These are phyloP conservation scores for Geotrichum armillariae DNA, from an alignment of 1,139 yeast genomes.

Conservation along the genomic window DNA sequence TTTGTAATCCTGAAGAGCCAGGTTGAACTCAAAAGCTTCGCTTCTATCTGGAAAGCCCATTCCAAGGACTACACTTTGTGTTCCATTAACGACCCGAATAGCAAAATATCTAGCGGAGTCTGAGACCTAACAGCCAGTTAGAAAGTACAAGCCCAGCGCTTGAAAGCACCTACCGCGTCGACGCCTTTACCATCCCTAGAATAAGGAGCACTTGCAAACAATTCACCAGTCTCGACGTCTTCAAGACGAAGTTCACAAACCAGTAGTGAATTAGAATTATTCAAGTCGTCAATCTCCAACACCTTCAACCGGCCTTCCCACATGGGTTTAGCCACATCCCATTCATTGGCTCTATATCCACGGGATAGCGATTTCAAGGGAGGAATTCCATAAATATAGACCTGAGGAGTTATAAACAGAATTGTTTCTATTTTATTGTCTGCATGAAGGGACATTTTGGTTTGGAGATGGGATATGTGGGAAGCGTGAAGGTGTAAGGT, in stretches of 20 bases:
- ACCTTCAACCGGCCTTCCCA: slow-evolving; percentile 42
- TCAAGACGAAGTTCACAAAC: slow-evolving; percentile 37
- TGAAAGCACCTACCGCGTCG: slow-evolving; percentile 25
- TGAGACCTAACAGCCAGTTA: slow-evolving; percentile 16
- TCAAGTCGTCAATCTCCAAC: slow-evolving; percentile 33
- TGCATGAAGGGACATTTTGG: slow-evolving; percentile 2
- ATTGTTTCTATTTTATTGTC: slow-evolving; percentile 10
- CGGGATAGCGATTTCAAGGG: slow-evolving; percentile 33
- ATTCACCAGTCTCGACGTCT: slow-evolving; percentile 34
- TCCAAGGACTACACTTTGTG: slow-evolving; percentile 42
- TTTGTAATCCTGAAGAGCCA: slow-evolving; percentile 41
- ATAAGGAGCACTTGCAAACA: slow-evolving; percentile 41
- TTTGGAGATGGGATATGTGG: slow-evolving; percentile 1
- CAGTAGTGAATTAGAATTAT: slow-evolving; percentile 22
- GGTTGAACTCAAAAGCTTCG: slow-evolving; percentile 43
- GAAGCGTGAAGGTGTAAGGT: too few relatives aligned
- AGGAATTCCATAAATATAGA: slow-evolving; percentile 37
- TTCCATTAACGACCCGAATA: slow-evolving; percentile 37
- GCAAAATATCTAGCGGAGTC: slow-evolving; percentile 40
- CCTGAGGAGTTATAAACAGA: slow-evolving; percentile 27
- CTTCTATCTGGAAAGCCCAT: slow-evolving; percentile 42
- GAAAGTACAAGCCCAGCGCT: slow-evolving; percentile 23
- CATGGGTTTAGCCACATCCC: slow-evolving; percentile 41
- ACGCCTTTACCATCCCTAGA: slow-evolving; percentile 33
- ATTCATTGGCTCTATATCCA: slow-evolving; percentile 37